Evolutionary conservation across 768 basidiomycete genomes (phyloP), one percentile per base, ranked within the genome.

Genomic region (Mycena kentingensis): DNA sequence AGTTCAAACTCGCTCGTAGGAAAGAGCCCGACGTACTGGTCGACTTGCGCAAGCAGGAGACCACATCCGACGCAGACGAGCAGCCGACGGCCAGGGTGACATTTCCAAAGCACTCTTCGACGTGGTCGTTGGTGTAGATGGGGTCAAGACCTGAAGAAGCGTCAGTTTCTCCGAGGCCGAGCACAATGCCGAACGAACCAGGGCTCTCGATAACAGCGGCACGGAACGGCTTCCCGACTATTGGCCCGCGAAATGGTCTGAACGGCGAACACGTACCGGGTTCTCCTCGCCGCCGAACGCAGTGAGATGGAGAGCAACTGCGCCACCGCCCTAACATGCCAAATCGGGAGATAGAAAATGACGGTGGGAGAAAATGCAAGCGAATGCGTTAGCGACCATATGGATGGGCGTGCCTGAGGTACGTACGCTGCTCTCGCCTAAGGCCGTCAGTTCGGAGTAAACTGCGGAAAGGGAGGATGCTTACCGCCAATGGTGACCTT

Each of bases 401-500:
- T n/a, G n/a, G n/a, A n/a, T n/a, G n/a, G n/a, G n/a, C n/a, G n/a
- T n/a, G n/a, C n/a, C n/a, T n/a, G n/a, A n/a, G n/a, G n/a, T n/a
- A 27, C 71, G 65, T 22, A 71, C 71, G 13, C 67, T 67, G 45
- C 67, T 69, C 46, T 72, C 64, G 2, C 74, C 73, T 44, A 55
- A 52, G 28, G 21, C 43, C 28, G 44, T 51, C 7, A 46, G 38
- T 12, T 8, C 29, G 8, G 7, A 22, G 22, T 11, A 34, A 11
- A 37, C 21, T 26, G 18, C 21, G 11, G 32, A 16, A 16, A 8
- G 34, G 18, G 26, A 13, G 26, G 5, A 21, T 8, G 27, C 56
- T 44, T 1, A 57, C 55, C 55, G 13, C 58, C 58, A 18, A 74
- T 66, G 8, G 72, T 69, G 15, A 69, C 58, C 21, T 61, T 60